Percentiles rank a stretch among this genome's conserved stretches.
phyloP scores from a whole-genome alignment of 441 rosid species.

The Mallotus repandus region DNA sequence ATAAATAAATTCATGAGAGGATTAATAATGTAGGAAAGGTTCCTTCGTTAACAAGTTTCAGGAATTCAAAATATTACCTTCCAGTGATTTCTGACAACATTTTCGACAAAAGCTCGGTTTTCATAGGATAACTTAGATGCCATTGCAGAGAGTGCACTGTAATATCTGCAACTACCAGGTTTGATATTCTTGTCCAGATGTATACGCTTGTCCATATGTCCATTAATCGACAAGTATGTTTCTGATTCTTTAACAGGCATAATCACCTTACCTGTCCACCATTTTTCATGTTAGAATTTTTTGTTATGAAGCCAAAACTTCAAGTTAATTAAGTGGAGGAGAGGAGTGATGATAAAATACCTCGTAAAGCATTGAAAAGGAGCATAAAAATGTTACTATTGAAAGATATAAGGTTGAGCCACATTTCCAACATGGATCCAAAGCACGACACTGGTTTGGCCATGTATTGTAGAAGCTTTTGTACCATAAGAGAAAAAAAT shows the following conservation, averaged over 20 bases:
- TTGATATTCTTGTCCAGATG: constrained; percentile 9
- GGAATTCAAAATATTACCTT: constrained; percentile 30
- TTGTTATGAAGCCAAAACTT: too few relatives aligned
- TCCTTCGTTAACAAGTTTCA: not conserved
- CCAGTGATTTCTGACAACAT: constrained; percentile 45
- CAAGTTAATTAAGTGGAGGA: too few relatives aligned
- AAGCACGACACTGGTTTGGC: constrained; percentile 7
- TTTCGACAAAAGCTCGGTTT: constrained; percentile 37
- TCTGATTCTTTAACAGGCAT: constrained; percentile 7
- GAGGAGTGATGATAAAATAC: constrained; percentile 7
- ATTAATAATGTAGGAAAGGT: not conserved
- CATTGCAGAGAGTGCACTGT: constrained; percentile 39
- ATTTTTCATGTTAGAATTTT: too few relatives aligned
- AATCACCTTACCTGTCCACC: constrained; percentile 11
- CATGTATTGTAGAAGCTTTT: constrained; percentile 7
- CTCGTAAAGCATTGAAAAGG: constrained; percentile 21
- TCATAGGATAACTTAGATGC: constrained; percentile 60
- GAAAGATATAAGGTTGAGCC: constrained; percentile 23
- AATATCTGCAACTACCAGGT: constrained; percentile 6
- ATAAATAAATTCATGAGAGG: too few relatives aligned
- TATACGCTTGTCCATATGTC: constrained; percentile 18
- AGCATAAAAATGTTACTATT: constrained; percentile 20
- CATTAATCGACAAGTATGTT: not conserved
- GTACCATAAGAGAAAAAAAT: constrained; percentile 10
- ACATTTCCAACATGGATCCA: constrained; percentile 21